A percentile compares a stretch with the other conserved stretches of the same genome.
Evolutionary conservation across 345 rosid genomes (phyloP).

Genomic region (Capsella bursapastoris): DNA sequence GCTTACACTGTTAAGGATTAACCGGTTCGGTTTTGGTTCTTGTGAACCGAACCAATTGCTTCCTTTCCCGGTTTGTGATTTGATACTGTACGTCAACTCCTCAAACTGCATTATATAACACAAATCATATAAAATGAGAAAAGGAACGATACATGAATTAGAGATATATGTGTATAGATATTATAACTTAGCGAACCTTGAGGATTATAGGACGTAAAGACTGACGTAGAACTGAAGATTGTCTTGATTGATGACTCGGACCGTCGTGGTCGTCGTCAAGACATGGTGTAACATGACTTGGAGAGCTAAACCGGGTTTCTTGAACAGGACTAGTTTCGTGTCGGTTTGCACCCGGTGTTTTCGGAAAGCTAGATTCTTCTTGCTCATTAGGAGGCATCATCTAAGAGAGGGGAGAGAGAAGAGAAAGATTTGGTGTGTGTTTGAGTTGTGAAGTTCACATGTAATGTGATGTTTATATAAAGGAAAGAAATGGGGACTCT

Average conservation of each 20-base stretch:
- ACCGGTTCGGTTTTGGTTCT: conserved; percentile 60
- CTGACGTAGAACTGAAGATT: conserved; percentile 57
- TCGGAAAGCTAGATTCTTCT: conserved; percentile 35
- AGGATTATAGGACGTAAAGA: conserved; percentile 70
- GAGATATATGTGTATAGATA: background rate
- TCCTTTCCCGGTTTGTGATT: conserved; percentile 40
- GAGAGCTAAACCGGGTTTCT: conserved; percentile 54
- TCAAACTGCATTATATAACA: conserved; percentile 62
- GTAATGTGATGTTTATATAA: conserved; percentile 41
- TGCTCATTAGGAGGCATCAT: conserved; percentile 77
- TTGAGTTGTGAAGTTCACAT: conserved; percentile 41
- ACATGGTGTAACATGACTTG: conserved; percentile 50
- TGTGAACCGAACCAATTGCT: conserved; percentile 46
- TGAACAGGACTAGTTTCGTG: conserved; percentile 52
- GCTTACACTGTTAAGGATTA: conserved; percentile 71
- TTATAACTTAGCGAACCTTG: conserved; percentile 50
- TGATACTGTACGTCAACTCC: conserved; percentile 64
- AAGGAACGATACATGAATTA: background rate
- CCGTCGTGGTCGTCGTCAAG: conserved; percentile 41
- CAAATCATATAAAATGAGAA: conserved; percentile 2
- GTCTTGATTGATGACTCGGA: conserved; percentile 42
- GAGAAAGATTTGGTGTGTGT: conserved; percentile 36
- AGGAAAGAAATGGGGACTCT: conserved; percentile 41
- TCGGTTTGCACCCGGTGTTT: conserved; percentile 43
- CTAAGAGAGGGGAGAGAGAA: conserved; percentile 32